These are phyloP conservation scores for Hanseniaspora occidentalis DNA, from an alignment of 805 yeast species.

Conservation along the genomic window DNA sequence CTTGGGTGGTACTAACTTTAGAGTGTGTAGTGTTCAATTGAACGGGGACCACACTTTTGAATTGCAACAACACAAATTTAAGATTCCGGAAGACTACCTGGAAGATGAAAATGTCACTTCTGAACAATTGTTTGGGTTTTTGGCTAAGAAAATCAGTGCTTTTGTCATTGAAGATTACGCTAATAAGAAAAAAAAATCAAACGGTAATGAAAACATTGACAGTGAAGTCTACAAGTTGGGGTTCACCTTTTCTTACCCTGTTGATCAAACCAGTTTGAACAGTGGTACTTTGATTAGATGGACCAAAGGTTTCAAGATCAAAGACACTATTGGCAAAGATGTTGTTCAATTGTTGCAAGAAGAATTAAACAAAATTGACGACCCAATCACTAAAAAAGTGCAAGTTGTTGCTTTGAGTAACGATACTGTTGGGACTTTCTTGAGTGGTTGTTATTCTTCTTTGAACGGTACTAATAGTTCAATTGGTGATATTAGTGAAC, in stretches of 20 bases:
- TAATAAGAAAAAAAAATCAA: slow-evolving; percentile 17
- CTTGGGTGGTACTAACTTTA: slow-evolving; percentile 90
- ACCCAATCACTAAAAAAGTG: slow-evolving; percentile 35
- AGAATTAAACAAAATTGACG: slow-evolving; percentile 44
- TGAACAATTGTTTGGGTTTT: slow-evolving; percentile 50
- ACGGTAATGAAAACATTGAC: slow-evolving; percentile 21
- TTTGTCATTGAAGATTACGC: slow-evolving; percentile 61
- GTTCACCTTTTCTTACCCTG: slow-evolving; percentile 91
- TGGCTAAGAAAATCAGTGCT: slow-evolving; percentile 55
- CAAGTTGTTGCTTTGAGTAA: slow-evolving; percentile 80
- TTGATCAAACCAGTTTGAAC: slow-evolving; percentile 68
- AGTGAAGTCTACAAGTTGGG: slow-evolving; percentile 54
- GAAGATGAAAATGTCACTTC: slow-evolving; percentile 36
- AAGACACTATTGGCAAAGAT: slow-evolving; percentile 76
- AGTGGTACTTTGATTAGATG: slow-evolving; percentile 80
- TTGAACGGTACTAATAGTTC: slow-evolving; percentile 31
- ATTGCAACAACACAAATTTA: slow-evolving; percentile 62
- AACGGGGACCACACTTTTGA: slow-evolving; percentile 70
- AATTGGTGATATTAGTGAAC: slow-evolving; percentile 49
- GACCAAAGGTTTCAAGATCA: slow-evolving; percentile 90
- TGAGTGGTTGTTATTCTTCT: slow-evolving; percentile 76
- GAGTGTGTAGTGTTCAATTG: slow-evolving; percentile 80
- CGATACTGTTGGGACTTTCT: slow-evolving; percentile 90
- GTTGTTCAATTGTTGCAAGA: slow-evolving; percentile 62
- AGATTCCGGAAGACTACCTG: slow-evolving; percentile 71